Evolutionary conservation across 225 moss, liverwort and hornwort species (phyloP).

Genomic region (Physcomitrium patens): DNA sequence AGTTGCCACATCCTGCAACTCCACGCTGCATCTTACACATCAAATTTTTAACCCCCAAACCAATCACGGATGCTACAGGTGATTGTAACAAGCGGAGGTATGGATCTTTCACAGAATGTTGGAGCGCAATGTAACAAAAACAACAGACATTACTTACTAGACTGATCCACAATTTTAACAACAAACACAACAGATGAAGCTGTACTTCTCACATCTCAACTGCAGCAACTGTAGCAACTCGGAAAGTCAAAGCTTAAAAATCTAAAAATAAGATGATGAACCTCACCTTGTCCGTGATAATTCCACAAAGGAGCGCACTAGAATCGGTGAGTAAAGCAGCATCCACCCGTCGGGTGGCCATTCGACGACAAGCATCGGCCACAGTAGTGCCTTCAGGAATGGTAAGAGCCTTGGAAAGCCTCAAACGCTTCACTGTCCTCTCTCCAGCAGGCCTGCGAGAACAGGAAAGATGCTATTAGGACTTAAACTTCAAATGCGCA

Average conservation of each 20-base stretch:
- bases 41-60: neutral
- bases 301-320: constrained; percentile 21
- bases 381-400: constrained; percentile 77
- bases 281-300: neutral
- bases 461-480: neutral
- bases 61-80: neutral
- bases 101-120: too few species aligned
- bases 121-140: too few species aligned
- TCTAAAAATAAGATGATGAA: too few species aligned
- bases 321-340: constrained; percentile 70
- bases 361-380: constrained; percentile 73
- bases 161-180: too few species aligned
- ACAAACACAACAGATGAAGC: too few species aligned
- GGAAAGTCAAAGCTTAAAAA: too few species aligned
- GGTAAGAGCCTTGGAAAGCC: constrained; percentile 70
- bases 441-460: constrained; percentile 42
- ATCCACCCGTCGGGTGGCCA: constrained; percentile 74
- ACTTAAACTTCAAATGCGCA: too few species aligned
- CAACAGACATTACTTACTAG: too few species aligned
- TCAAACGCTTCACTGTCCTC: constrained; percentile 69
- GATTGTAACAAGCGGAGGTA: neutral
- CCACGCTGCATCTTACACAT: constrained; percentile 11
- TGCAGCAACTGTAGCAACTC: neutral
- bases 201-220: too few species aligned
- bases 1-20: neutral